Base-by-base conservation (phyloP, 495 filamentous ascomycete genomes). In the Elaphomyces granulatus region DNA sequence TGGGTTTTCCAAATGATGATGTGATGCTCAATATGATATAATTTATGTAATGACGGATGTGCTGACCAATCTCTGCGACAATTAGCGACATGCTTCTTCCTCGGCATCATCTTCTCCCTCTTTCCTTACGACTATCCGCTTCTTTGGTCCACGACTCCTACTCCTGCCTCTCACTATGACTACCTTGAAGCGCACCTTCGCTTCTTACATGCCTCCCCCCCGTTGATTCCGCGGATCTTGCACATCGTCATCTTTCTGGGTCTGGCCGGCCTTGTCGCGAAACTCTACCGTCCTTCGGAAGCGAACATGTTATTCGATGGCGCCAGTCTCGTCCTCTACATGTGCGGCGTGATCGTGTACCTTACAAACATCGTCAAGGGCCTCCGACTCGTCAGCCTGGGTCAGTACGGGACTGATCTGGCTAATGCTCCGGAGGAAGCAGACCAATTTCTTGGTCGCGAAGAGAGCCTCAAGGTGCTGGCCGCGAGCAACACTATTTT, bases 71-170 rank as follows among this genome's bases (percentile, higher is more conserved):
- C 30, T n/a, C 18, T 7, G 15, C 3, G 10, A 8, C 39, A 36
- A 38, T 42, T 56, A 90, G 83, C 87, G 44, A 84, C 80, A 20
- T 87, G 79, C 55, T 98, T 98, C 75, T 90, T 93, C 76, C 80
- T 98, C 42, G 90, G 90, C 49, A 90, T 96, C 55, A 80, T 98
- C 63, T 98, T 96, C 79, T 84, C 86, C 56, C 74, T 78, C 49
- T 92, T 95, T 65, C 85, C 92, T 43, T 96, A 95, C 71, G 90
- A 98, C 74, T 94, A 87, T 69, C 84, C 87, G 36, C 80, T 95
- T 43, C 83, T 98, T 26, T 98, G 90, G 90, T 80, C 82, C 21
- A 72, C 75, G 4, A 65, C 67, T 34, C 67, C 71, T 0, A 74
- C 80, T 26, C 66, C 74, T 8, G 47, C 63, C 12, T 56, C 68